Percentiles rank a stretch among this genome's conserved stretches.
Conservation (phyloP, 2,329 filamentous ascomycete species). For the Trichothecium sympodiale region DNA sequence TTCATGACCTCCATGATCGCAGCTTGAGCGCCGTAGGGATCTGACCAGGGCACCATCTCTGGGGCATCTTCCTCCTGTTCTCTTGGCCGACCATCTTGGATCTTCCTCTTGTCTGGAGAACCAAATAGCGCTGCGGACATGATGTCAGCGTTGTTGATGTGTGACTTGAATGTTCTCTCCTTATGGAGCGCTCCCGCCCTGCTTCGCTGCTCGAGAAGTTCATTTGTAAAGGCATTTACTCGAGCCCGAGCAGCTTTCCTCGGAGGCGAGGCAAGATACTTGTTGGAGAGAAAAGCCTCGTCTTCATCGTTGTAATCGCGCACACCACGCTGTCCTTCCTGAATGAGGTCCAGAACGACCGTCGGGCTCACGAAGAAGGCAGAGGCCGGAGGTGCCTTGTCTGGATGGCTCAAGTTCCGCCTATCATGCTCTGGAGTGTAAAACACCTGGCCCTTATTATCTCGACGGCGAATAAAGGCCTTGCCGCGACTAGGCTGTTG, state of each 20-base stretch:
- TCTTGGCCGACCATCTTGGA: no score
- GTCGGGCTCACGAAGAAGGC: conserved; percentile 25
- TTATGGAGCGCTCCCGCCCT: neutral
- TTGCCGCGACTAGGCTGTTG: neutral
- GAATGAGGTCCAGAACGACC: conserved; percentile 41
- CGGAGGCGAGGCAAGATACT: conserved; percentile 16
- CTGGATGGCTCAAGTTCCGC: conserved; percentile 1
- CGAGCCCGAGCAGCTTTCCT: conserved; percentile 13
- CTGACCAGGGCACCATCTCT: no score
- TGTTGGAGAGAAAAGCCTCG: conserved; percentile 17
- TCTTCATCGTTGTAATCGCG: conserved; percentile 26
- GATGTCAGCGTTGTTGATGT: neutral
- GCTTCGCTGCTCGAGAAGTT: conserved; percentile 8
- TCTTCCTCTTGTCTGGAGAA: no score
- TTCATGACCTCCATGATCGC: neutral
- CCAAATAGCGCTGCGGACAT: no score
- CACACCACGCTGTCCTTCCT: conserved; percentile 30
- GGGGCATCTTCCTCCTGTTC: no score
- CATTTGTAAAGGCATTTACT: conserved; percentile 17
- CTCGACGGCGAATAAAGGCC: neutral
- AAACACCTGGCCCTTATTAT: conserved; percentile 2
- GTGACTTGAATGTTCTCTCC: neutral
- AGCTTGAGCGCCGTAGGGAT: no score
- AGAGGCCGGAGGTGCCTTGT: conserved; percentile 4
- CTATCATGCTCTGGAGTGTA: conserved; percentile 3